A percentile compares a stretch with the other conserved stretches of the same genome.
These are phyloP conservation scores for Entophlyctis luteolus DNA, from an alignment of 192 early-diverging fungal genomes.

Conservation along the genomic window DNA sequence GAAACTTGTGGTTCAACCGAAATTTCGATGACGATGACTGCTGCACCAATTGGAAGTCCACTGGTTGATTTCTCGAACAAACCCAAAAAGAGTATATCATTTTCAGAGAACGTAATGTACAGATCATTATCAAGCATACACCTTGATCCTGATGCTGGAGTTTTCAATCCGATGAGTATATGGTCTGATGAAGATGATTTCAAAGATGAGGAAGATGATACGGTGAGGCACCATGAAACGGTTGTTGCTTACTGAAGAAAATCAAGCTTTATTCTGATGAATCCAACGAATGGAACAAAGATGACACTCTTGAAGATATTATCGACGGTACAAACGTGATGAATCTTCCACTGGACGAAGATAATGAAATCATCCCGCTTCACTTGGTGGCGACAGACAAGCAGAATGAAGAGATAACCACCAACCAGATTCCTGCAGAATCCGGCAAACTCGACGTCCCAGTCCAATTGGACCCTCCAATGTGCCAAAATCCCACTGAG, in stretches of 20 bases:
- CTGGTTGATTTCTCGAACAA: background rate
- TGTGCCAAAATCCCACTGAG: no score
- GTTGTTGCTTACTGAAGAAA: background rate
- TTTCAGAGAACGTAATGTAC: slow-evolving; percentile 25
- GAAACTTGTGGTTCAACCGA: background rate
- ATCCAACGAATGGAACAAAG: slow-evolving; percentile 4
- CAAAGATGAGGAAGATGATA: slow-evolving; percentile 1
- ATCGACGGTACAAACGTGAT: slow-evolving; percentile 20
- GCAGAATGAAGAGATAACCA: no score
- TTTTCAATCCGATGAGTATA: background rate
- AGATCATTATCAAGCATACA: slow-evolving; percentile 8
- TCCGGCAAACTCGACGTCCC: no score
- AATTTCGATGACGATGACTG: background rate
- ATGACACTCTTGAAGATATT: slow-evolving; percentile 19
- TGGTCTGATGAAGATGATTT: slow-evolving; percentile 20
- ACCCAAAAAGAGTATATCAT: slow-evolving; percentile 21
- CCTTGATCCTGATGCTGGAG: background rate
- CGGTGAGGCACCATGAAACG: background rate
- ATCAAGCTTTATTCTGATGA: slow-evolving; percentile 13
- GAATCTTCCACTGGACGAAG: slow-evolving; percentile 11
- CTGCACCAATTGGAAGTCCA: background rate
- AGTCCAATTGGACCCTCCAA: no score
- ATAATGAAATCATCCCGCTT: background rate
- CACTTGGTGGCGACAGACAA: background rate
- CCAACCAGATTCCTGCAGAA: no score